A percentile compares a stretch with the other conserved stretches of the same genome.
Conservation (phyloP, 306 rosid genomes). For the Alnus rubra region DNA sequence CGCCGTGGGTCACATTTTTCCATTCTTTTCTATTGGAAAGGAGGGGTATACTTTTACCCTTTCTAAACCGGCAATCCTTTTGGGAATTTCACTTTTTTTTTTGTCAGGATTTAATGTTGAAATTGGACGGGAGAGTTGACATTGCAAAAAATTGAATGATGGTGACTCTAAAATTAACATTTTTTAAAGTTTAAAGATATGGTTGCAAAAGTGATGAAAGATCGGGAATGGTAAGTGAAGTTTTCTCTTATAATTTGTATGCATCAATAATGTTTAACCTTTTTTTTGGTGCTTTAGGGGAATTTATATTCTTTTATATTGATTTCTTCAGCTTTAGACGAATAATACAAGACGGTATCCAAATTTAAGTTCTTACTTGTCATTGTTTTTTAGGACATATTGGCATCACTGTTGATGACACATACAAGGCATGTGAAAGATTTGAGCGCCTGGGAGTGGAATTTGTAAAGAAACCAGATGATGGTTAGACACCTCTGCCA, state of each 20-base stretch:
- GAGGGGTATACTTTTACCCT: too few relatives aligned
- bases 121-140: too few relatives aligned
- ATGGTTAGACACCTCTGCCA: conserved; percentile 50
- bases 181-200: too few relatives aligned
- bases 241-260: background rate
- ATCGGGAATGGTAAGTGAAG: too few relatives aligned
- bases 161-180: too few relatives aligned
- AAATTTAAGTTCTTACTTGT: conserved; percentile 7
- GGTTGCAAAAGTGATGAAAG: too few relatives aligned
- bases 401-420: conserved; percentile 94
- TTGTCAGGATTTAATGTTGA: too few relatives aligned
- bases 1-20: too few relatives aligned
- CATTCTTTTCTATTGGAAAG: too few relatives aligned
- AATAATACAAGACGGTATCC: background rate
- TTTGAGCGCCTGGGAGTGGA: conserved; percentile 83
- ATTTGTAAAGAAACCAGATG: conserved; percentile 83
- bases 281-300: background rate
- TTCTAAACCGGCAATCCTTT: too few relatives aligned
- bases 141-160: too few relatives aligned
- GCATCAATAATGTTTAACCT: background rate
- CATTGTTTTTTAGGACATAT: conserved; percentile 66
- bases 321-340: background rate
- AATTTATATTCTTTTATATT: background rate
- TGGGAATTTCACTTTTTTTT: too few relatives aligned
- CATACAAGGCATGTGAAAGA: conserved; percentile 88